phyloP scores from a whole-genome alignment of 345 rosid species.

The Geranium rotundifolium region DNA sequence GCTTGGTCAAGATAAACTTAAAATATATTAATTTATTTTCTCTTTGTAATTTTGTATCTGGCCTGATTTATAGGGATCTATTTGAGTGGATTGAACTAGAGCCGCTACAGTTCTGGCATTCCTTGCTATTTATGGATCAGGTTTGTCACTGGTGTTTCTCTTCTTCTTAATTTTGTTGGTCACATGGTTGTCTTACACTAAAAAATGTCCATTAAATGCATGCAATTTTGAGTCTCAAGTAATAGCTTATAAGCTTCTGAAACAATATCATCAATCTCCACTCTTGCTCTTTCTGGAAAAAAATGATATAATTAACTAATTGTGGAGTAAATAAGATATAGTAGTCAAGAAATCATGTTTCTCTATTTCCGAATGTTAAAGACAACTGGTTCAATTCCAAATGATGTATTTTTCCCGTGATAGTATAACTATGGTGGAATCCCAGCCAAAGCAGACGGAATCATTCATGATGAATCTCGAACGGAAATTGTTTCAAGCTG shows the following conservation, averaged over 20 bases:
- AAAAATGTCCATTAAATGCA: no score
- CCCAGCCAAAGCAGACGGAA: slow-evolving; percentile 49
- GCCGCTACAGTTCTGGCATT: slow-evolving; percentile 73
- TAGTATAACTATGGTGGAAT: slow-evolving; percentile 87
- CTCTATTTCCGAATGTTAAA: not conserved
- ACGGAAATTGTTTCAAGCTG: slow-evolving; percentile 81
- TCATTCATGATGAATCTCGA: slow-evolving; percentile 35
- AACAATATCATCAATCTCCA: no score
- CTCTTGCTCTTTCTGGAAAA: no score
- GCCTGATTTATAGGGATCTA: slow-evolving; percentile 43
- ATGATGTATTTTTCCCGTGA: slow-evolving; percentile 2
- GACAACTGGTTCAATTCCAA: not conserved
- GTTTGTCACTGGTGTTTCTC: slow-evolving; percentile 21
- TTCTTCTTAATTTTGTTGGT: no score
- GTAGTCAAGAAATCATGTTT: no score
- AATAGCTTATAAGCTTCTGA: no score
- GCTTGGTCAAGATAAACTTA: slow-evolving; percentile 11
- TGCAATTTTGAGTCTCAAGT: no score
- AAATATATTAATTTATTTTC: slow-evolving; percentile 1
- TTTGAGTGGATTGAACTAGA: slow-evolving; percentile 88
- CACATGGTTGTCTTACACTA: no score
- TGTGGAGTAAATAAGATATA: no score
- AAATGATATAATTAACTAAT: no score
- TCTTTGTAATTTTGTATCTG: slow-evolving; percentile 11
- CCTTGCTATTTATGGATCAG: slow-evolving; percentile 96